Percentiles rank a stretch among this genome's conserved stretches.
phyloP scores from a whole-genome alignment of 2,329 filamentous ascomycete genomes.

The Blumeria graminis region DNA sequence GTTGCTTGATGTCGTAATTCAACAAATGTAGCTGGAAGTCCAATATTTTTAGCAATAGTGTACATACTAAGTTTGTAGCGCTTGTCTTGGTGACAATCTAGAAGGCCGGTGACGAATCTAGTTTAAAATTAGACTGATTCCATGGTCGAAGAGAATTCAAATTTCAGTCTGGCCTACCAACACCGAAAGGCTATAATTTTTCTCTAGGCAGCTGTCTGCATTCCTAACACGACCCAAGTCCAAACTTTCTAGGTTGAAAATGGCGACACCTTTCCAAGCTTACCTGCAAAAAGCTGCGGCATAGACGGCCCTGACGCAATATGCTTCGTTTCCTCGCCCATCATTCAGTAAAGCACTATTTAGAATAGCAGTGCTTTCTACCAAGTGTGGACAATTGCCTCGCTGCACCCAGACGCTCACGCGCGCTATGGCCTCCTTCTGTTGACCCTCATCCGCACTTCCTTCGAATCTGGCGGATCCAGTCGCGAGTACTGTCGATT shows the following conservation, averaged over 20 bases:
- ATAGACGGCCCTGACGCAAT: constrained; percentile 45
- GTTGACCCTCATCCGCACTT: constrained; percentile 28
- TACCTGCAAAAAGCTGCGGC: constrained; percentile 51
- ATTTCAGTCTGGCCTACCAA: no score
- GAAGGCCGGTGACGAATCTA: constrained; percentile 58
- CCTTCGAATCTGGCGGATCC: constrained; percentile 29
- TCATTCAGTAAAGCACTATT: constrained; percentile 46
- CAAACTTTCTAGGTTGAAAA: no score
- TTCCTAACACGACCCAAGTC: background rate
- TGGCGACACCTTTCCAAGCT: constrained; percentile 12
- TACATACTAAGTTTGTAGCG: constrained; percentile 49
- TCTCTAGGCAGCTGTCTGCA: no score
- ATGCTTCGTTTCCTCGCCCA: constrained; percentile 17
- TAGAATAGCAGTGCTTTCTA: constrained; percentile 55
- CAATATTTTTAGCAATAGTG: constrained; percentile 40
- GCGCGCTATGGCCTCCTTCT: constrained; percentile 24
- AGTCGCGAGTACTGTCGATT: constrained; percentile 23
- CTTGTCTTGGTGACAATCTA: constrained; percentile 49
- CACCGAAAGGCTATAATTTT: no score
- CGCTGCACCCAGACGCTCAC: constrained; percentile 48
- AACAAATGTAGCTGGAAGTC: constrained; percentile 55
- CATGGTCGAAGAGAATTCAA: no score
- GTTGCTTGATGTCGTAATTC: constrained; percentile 77
- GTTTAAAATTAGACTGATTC: background rate
- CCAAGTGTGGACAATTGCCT: constrained; percentile 51